Conservation (phyloP, 2,329 filamentous ascomycete species). For the Aspergillus pseudoviridinutans region DNA sequence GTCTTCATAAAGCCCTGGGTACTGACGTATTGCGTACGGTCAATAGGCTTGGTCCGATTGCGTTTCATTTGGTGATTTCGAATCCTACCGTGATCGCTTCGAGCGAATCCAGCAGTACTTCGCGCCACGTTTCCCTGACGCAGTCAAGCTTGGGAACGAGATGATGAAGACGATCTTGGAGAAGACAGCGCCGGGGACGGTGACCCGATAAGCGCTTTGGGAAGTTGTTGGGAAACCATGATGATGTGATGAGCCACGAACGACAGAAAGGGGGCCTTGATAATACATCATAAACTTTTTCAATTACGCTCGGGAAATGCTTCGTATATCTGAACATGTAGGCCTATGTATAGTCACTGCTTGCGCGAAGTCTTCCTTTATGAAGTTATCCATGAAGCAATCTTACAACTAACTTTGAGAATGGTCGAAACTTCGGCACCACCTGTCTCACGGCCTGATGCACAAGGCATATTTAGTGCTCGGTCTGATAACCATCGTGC, state of each 20-base stretch:
- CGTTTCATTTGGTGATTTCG: slow-evolving; percentile 85
- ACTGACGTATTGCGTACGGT: slow-evolving; percentile 6
- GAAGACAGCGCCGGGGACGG: slow-evolving; percentile 51
- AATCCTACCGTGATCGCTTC: slow-evolving; percentile 88
- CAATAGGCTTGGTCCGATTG: slow-evolving; percentile 83
- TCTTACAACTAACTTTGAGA: not conserved
- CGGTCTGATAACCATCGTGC: not conserved
- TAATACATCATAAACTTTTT: not conserved
- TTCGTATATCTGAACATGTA: not conserved
- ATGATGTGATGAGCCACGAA: not conserved
- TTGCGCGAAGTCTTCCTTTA: not conserved
- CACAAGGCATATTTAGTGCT: not conserved
- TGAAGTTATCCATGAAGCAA: not conserved
- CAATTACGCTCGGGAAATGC: not conserved
- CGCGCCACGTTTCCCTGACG: slow-evolving; percentile 81
- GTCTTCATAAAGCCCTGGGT: not conserved
- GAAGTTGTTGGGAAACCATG: not conserved
- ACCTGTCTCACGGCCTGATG: not conserved
- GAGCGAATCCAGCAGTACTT: slow-evolving; percentile 89
- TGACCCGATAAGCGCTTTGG: slow-evolving; percentile 4
- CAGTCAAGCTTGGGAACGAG: slow-evolving; percentile 81
- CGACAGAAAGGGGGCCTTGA: not conserved
- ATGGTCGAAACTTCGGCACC: not conserved
- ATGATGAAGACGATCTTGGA: slow-evolving; percentile 97
- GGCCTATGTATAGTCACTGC: not conserved